Percentiles rank a stretch among this genome's conserved stretches.
These are phyloP conservation scores for Amoeboaphelidium occidentale DNA, from an alignment of 371 early-diverging fungal genomes.

Conservation along the genomic window DNA sequence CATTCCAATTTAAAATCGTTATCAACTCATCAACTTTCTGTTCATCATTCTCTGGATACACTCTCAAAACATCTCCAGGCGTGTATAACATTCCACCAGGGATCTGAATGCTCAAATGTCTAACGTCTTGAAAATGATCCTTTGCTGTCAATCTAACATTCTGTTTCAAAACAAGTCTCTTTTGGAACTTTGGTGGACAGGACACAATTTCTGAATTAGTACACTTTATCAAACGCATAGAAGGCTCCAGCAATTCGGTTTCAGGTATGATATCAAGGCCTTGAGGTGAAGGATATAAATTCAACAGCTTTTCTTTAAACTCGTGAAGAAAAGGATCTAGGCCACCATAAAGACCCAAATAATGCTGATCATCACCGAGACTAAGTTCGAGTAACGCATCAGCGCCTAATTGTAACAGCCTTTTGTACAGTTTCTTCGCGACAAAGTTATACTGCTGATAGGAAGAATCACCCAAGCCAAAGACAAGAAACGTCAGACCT, in stretches of 20 bases:
- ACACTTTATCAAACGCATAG: constrained; percentile 5
- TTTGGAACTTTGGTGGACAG: not conserved
- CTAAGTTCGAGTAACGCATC: constrained; percentile 37
- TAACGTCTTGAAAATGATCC: constrained; percentile 74
- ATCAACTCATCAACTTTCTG: too few species aligned
- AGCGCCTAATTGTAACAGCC: constrained; percentile 74
- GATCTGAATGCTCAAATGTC: constrained; percentile 32
- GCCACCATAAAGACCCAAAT: constrained; percentile 66
- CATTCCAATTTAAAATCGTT: too few species aligned
- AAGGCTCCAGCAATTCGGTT: constrained; percentile 18
- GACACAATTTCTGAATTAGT: not conserved
- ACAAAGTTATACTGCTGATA: constrained; percentile 78
- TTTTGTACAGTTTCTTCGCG: constrained; percentile 69
- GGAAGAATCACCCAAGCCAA: constrained; percentile 88
- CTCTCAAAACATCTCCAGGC: too few species aligned
- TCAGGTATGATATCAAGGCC: constrained; percentile 23
- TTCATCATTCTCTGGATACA: too few species aligned
- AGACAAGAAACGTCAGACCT: constrained; percentile 47
- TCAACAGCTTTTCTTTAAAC: constrained; percentile 37
- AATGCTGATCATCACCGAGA: constrained; percentile 93
- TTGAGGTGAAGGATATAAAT: constrained; percentile 27
- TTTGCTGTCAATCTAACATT: constrained; percentile 39
- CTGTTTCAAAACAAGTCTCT: not conserved
- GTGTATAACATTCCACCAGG: constrained; percentile 1
- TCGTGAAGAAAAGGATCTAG: constrained; percentile 54